Conservation (phyloP, 2,329 filamentous ascomycete species). For the Truncatella angustata region DNA sequence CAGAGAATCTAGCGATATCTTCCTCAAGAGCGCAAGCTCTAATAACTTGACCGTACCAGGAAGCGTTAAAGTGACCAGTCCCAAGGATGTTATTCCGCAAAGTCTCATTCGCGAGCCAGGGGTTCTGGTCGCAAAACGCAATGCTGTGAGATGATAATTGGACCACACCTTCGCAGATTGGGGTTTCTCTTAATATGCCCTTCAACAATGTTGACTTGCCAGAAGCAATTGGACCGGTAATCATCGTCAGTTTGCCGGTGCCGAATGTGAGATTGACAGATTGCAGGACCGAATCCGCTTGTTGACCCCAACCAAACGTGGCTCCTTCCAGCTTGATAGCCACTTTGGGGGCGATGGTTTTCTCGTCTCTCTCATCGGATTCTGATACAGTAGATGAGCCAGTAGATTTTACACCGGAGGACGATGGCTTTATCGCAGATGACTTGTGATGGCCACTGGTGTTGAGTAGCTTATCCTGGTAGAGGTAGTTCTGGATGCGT, state of each 20-base stretch:
- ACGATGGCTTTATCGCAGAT: not conserved
- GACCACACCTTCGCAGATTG: not conserved
- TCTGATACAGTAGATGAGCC: not conserved
- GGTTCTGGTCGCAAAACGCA: conserved; percentile 11
- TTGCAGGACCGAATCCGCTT: conserved; percentile 17
- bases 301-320: not conserved
- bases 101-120: conserved; percentile 18
- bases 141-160: not conserved
- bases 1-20: not conserved
- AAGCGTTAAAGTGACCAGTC: conserved; percentile 14
- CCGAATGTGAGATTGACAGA: conserved; percentile 27
- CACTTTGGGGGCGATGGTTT: not conserved
- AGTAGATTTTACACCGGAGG: not conserved
- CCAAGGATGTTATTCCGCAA: conserved; percentile 25
- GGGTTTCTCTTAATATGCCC: conserved; percentile 8
- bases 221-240: conserved; percentile 19
- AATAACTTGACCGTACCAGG: conserved; percentile 16
- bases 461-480: not conserved
- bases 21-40: conserved; percentile 13
- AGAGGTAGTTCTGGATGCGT: conserved; percentile 9
- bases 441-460: not conserved
- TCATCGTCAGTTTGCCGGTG: conserved; percentile 28
- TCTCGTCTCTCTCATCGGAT: not conserved
- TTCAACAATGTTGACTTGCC: conserved; percentile 10
- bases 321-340: not conserved